These are phyloP conservation scores for Thecaphora thlaspeos DNA, from an alignment of 1,284 basidiomycete genomes.

Conservation along the genomic window DNA sequence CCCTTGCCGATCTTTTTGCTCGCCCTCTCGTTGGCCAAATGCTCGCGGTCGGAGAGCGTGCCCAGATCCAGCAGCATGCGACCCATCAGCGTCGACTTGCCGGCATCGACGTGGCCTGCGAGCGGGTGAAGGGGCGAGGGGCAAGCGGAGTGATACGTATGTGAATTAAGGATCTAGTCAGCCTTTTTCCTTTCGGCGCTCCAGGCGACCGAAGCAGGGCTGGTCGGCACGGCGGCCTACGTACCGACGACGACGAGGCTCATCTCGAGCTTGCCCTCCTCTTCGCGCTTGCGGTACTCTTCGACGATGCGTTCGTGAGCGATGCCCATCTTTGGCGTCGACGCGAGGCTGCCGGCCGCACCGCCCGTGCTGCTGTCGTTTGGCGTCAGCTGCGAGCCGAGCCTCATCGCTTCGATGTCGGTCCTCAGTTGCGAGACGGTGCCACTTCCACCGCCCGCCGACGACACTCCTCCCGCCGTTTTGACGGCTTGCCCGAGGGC, in stretches of 20 bases:
- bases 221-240: constrained; percentile 37
- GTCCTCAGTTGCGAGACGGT: constrained; percentile 42
- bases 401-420: constrained; percentile 43
- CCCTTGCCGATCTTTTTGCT: constrained; percentile 86
- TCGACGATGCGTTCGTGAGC: constrained; percentile 81
- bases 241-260: constrained; percentile 90
- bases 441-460: no score
- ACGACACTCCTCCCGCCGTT: no score
- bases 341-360: constrained; percentile 57
- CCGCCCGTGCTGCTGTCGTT: constrained; percentile 22
- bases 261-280: constrained; percentile 69
- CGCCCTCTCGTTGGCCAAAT: constrained; percentile 82
- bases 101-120: constrained; percentile 93
- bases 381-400: constrained; percentile 8
- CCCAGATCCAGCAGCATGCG: constrained; percentile 88
- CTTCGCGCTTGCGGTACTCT: constrained; percentile 69
- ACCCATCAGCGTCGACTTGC: constrained; percentile 97
- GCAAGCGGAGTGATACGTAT: background rate
- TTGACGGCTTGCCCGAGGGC: constrained; percentile 33
- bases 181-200: no score
- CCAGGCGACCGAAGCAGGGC: no score
- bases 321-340: constrained; percentile 67
- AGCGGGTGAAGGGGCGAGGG: background rate
- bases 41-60: constrained; percentile 78
- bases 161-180: no score